These are phyloP conservation scores for Corniculantispora saksenae DNA, from an alignment of 2,329 filamentous ascomycete species.

Conservation along the genomic window DNA sequence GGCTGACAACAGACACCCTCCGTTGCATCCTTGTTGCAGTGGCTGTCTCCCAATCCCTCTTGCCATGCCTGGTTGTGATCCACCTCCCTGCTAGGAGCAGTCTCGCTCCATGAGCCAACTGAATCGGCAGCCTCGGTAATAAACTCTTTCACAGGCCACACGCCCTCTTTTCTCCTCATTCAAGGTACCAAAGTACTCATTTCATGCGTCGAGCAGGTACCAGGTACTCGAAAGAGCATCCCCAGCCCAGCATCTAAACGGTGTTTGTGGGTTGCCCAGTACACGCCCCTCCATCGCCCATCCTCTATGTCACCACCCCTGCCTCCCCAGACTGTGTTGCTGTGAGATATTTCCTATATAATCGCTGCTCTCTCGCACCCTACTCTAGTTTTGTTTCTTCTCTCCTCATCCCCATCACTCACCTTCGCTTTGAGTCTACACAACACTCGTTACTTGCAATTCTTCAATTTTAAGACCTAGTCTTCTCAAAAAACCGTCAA, in stretches of 20 bases:
- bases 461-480: background rate
- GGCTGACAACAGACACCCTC: background rate
- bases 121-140: conserved; percentile 16
- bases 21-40: background rate
- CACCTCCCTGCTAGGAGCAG: background rate
- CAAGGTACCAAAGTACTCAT: background rate
- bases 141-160: conserved; percentile 18
- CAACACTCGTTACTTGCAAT: conserved; percentile 19
- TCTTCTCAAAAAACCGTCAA: conserved; percentile 19
- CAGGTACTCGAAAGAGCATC: background rate
- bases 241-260: background rate
- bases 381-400: background rate
- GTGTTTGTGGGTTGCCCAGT: background rate
- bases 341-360: conserved; percentile 14
- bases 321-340: background rate
- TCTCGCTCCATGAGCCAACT: background rate
- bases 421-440: conserved; percentile 18
- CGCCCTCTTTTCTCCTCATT: background rate
- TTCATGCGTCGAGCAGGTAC: background rate
- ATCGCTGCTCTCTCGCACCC: background rate
- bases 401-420: conserved; percentile 15
- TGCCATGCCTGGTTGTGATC: background rate
- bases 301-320: background rate
- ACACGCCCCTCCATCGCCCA: background rate
- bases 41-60: background rate